phyloP scores from a whole-genome alignment of 306 rosid species.

The barrel medic (Medicago truncatula) region DNA sequence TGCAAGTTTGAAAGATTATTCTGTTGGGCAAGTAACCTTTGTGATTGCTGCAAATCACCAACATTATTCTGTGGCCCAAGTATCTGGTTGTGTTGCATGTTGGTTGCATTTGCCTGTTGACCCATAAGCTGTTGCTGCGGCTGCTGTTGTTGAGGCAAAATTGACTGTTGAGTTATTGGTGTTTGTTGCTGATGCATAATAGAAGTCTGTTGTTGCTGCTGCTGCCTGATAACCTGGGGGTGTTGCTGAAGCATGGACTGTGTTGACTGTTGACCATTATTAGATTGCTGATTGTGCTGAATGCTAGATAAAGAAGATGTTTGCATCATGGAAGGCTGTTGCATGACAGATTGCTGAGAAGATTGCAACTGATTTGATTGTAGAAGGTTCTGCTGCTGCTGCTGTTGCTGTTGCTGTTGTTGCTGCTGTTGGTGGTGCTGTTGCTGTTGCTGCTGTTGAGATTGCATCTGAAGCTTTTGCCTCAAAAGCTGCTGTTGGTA shows the following conservation, averaged over 20 bases:
- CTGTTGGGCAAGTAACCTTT: slow-evolving; percentile 80
- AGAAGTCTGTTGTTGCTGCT: slow-evolving; percentile 75
- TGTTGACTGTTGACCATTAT: slow-evolving; percentile 71
- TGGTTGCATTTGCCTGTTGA: slow-evolving; percentile 75
- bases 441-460: slow-evolving; percentile 44
- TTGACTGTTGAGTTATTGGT: slow-evolving; percentile 71
- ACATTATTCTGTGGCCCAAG: slow-evolving; percentile 72
- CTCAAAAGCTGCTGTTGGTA: slow-evolving; percentile 70
- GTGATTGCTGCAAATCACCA: slow-evolving; percentile 87
- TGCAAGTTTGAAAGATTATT: slow-evolving; percentile 79
- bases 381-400: slow-evolving; percentile 71
- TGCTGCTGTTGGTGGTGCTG: slow-evolving; percentile 73
- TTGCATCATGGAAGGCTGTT: slow-evolving; percentile 69
- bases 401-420: slow-evolving; percentile 76
- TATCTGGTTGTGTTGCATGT: slow-evolving; percentile 71
- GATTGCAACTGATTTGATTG: slow-evolving; percentile 83
- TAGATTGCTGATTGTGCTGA: slow-evolving; percentile 82
- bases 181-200: slow-evolving; percentile 73
- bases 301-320: slow-evolving; percentile 62
- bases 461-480: slow-evolving; percentile 65
- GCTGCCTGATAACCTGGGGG: slow-evolving; percentile 90
- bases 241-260: slow-evolving; percentile 88
- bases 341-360: slow-evolving; percentile 84
- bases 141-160: slow-evolving; percentile 72
- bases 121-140: slow-evolving; percentile 63